Conservation (phyloP, 495 filamentous ascomycete species). For the Lineolata rhizophorae region DNA sequence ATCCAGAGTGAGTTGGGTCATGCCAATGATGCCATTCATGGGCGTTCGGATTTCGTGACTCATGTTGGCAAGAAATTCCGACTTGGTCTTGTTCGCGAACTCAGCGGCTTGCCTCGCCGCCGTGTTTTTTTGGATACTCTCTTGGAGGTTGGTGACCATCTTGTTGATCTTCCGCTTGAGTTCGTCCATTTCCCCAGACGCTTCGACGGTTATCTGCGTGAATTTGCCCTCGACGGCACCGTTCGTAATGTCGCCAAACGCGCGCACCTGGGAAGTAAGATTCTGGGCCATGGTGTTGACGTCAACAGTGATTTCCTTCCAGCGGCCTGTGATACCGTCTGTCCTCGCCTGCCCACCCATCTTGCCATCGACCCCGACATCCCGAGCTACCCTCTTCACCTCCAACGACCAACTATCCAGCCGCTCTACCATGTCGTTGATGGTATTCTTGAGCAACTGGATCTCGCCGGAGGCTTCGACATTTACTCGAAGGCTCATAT, state of each 20-base stretch:
- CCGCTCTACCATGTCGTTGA: conserved; percentile 98
- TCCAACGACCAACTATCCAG: conserved; percentile 93
- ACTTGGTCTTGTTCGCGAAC: conserved; percentile 94
- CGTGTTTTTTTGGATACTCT: conserved; percentile 96
- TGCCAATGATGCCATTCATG: conserved; percentile 73
- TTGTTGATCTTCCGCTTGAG: conserved; percentile 98
- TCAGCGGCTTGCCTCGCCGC: conserved; percentile 90
- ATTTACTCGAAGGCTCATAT: conserved; percentile 90
- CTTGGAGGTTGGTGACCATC: conserved; percentile 90
- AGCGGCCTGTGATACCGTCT: conserved; percentile 76
- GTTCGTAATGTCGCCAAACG: conserved; percentile 95
- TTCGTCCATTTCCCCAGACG: conserved; percentile 97
- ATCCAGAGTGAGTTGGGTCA: conserved; percentile 94
- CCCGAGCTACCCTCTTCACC: conserved; percentile 85
- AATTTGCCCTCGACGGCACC: conserved; percentile 94
- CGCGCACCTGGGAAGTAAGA: conserved; percentile 88
- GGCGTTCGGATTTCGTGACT: conserved; percentile 96
- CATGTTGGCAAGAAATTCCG: conserved; percentile 98
- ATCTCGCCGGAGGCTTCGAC: conserved; percentile 94
- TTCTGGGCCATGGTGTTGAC: conserved; percentile 99
- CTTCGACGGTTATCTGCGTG: conserved; percentile 91
- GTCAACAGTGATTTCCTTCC: conserved; percentile 96
- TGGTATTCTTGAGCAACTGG: conserved; percentile 80
- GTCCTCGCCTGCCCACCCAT: conserved; percentile 97
- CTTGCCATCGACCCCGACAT: conserved; percentile 95